phyloP scores from a whole-genome alignment of 192 early-diverging fungal species.

The Umbelopsis ramanniana region DNA sequence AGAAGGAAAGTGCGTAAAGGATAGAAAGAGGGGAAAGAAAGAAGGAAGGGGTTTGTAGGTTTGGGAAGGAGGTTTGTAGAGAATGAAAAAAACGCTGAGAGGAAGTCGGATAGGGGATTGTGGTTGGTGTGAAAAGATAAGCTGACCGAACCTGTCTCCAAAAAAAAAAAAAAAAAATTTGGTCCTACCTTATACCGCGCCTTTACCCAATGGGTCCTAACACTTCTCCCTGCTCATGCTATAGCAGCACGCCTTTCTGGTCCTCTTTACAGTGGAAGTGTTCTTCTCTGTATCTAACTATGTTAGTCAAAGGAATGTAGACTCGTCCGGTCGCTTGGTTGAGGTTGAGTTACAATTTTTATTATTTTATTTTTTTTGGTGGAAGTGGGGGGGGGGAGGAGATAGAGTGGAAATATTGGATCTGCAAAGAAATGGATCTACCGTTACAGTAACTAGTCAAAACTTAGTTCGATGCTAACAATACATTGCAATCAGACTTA shows the following conservation, averaged over 20 bases:
- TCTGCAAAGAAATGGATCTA: slow-evolving; percentile 14
- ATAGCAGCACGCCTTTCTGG: background rate
- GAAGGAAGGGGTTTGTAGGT: slow-evolving; percentile 1
- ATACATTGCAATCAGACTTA: too few species aligned
- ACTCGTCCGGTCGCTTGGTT: background rate
- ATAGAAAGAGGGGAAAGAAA: background rate
- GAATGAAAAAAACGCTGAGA: slow-evolving; percentile 10
- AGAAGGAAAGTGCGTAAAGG: background rate
- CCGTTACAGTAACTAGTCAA: background rate
- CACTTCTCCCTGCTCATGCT: background rate
- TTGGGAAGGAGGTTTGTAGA: background rate
- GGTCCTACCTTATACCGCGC: background rate
- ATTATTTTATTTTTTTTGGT: background rate
- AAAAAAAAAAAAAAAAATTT: too few species aligned
- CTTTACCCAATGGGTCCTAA: background rate
- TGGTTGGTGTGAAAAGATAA: slow-evolving; percentile 17
- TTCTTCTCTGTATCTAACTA: background rate
- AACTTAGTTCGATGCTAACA: background rate
- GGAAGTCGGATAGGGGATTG: background rate
- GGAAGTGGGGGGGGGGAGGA: background rate
- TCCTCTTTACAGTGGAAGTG: background rate
- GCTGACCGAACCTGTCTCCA: background rate
- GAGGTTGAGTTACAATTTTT: slow-evolving; percentile 5
- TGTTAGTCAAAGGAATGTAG: background rate
- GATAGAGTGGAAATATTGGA: background rate